These are phyloP conservation scores for Withania somnifera DNA, from an alignment of 305 asterid genomes.

Conservation along the genomic window DNA sequence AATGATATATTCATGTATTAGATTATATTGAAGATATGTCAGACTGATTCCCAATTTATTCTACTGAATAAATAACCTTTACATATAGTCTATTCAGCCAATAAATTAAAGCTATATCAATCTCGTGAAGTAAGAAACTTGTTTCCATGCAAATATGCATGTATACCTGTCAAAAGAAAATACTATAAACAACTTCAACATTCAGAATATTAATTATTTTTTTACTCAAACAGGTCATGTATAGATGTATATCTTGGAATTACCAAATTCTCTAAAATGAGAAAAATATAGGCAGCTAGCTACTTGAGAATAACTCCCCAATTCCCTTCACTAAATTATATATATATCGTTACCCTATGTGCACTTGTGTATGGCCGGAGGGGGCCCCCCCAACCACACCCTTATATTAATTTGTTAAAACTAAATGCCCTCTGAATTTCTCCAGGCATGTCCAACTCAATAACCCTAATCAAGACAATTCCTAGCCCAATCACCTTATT, in stretches of 20 bases:
- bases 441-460: slow-evolving; percentile 40
- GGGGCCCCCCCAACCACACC: neutral
- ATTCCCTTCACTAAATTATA: slow-evolving; percentile 25
- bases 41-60: neutral
- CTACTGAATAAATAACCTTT: neutral
- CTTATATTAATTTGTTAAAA: slow-evolving; percentile 4
- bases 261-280: slow-evolving; percentile 23
- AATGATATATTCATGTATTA: no score
- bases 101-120: neutral
- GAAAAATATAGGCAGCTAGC: slow-evolving; percentile 21
- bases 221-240: slow-evolving; percentile 4
- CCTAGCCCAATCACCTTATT: slow-evolving; percentile 22
- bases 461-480: slow-evolving; percentile 40
- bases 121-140: neutral
- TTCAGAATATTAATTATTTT: neutral
- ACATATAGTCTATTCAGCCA: neutral
- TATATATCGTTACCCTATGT: slow-evolving; percentile 40
- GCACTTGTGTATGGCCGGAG: slow-evolving; percentile 17
- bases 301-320: slow-evolving; percentile 25
- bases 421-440: slow-evolving; percentile 37
- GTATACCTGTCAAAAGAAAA: slow-evolving; percentile 10
- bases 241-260: slow-evolving; percentile 36
- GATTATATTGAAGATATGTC: neutral
- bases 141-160: neutral
- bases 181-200: slow-evolving; percentile 14